These are phyloP conservation scores for Phytophthora cactorum DNA, from an alignment of 352 stramenopile species.

Conservation along the genomic window DNA sequence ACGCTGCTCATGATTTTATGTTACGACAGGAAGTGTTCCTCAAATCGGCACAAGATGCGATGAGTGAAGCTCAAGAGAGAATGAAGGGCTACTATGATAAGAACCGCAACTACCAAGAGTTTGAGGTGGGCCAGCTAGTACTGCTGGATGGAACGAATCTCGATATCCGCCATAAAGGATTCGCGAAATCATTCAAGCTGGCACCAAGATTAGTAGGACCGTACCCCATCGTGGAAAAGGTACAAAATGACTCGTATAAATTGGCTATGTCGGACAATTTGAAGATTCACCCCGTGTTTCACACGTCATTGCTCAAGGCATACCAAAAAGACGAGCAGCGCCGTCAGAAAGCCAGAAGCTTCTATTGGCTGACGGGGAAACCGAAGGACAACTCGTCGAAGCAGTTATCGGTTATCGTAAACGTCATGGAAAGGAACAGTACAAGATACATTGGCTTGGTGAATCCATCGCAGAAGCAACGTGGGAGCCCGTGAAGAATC, in stretches of 20 bases:
- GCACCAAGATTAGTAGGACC: constrained; percentile 7
- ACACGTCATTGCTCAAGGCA: constrained; percentile 2
- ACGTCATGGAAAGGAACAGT: constrained; percentile 7
- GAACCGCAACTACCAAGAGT: constrained; percentile 9
- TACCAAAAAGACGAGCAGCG: background rate
- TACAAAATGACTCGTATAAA: background rate
- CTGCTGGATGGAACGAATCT: constrained; percentile 20
- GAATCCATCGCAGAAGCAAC: constrained; percentile 16
- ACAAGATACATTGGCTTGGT: constrained; percentile 26
- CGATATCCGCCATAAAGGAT: constrained; percentile 16
- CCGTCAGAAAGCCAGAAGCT: background rate
- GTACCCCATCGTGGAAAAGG: constrained; percentile 7
- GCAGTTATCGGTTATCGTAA: constrained; percentile 16
- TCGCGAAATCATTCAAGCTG: background rate
- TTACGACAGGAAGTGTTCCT: too few relatives aligned
- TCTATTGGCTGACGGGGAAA: background rate
- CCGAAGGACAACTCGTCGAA: constrained; percentile 9
- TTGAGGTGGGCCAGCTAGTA: constrained; percentile 3
- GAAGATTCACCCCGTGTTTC: background rate
- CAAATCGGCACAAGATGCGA: background rate
- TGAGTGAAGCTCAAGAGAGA: constrained; percentile 11
- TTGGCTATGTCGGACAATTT: background rate
- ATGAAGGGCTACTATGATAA: constrained; percentile 20
- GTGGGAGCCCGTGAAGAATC: constrained; percentile 13
- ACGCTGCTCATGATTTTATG: too few relatives aligned